Conservation (phyloP, 805 yeast species). For the Candida koratica region DNA sequence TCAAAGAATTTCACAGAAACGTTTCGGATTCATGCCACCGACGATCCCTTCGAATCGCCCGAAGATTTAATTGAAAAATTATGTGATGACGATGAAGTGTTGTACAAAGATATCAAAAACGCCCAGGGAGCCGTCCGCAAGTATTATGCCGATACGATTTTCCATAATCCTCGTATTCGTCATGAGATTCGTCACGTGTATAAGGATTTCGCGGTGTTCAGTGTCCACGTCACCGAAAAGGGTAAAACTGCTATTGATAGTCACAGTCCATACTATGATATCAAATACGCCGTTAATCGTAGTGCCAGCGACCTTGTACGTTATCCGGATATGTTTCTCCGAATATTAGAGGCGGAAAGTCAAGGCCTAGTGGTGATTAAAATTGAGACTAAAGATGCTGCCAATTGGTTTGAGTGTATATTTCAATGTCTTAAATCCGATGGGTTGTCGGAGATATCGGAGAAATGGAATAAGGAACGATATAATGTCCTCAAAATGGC, state of each 20-base stretch:
- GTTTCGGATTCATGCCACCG: constrained; percentile 64
- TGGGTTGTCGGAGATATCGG: constrained; percentile 70
- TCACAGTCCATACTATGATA: constrained; percentile 78
- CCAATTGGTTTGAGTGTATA: constrained; percentile 39
- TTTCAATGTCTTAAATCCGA: constrained; percentile 62
- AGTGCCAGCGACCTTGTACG: constrained; percentile 68
- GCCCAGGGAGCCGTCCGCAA: constrained; percentile 73
- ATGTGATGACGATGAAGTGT: constrained; percentile 43
- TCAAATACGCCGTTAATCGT: constrained; percentile 85
- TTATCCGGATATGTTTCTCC: constrained; percentile 76
- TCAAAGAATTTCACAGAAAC: constrained; percentile 43
- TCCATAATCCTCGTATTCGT: constrained; percentile 77
- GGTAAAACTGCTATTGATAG: constrained; percentile 65
- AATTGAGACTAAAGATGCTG: constrained; percentile 47
- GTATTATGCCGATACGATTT: constrained; percentile 73
- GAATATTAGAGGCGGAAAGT: constrained; percentile 90
- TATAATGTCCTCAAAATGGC: constrained; percentile 63
- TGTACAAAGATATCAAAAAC: constrained; percentile 53
- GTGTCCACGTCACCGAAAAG: constrained; percentile 77
- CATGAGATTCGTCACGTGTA: constrained; percentile 61
- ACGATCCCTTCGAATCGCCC: constrained; percentile 62
- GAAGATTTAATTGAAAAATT: constrained; percentile 50
- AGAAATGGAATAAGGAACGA: constrained; percentile 78
- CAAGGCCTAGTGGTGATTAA: constrained; percentile 67
- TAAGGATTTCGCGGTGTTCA: constrained; percentile 61